A percentile compares a stretch with the other conserved stretches of the same genome.
Evolutionary conservation across 2,329 filamentous ascomycete genomes (phyloP).

Genomic region (Alternaria ethzedia): DNA sequence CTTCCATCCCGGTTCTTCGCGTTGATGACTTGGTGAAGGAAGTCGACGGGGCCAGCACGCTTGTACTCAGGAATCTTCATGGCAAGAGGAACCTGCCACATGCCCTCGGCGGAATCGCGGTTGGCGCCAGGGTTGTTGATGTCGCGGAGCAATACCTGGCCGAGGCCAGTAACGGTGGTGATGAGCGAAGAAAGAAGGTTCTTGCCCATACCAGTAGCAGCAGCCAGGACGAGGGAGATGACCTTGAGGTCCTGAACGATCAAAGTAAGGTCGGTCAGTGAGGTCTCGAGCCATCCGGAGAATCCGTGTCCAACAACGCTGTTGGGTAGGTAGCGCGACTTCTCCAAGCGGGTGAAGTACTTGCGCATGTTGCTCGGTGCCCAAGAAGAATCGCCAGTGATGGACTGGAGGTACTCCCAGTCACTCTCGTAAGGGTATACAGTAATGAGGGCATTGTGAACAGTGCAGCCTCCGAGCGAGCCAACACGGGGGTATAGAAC

Average conservation of each 20-base stretch:
- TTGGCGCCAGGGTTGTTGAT: conserved; percentile 55
- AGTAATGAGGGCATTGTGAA: conserved; percentile 66
- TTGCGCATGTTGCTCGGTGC: conserved; percentile 66
- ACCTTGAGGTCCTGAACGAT: conserved; percentile 61
- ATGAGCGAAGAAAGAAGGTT: conserved; percentile 40
- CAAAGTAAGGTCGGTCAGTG: conserved; percentile 57
- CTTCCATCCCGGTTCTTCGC: conserved; percentile 58
- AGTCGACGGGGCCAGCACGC: conserved; percentile 62
- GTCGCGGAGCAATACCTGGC: conserved; percentile 56
- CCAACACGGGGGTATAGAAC: conserved; percentile 64
- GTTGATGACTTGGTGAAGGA: conserved; percentile 57
- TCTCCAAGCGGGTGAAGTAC: conserved; percentile 62
- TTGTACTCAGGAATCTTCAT: conserved; percentile 50
- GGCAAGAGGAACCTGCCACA: conserved; percentile 65
- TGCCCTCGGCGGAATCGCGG: conserved; percentile 56
- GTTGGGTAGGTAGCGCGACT: conserved; percentile 57
- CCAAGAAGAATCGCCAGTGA: conserved; percentile 66
- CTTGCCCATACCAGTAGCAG: conserved; percentile 58
- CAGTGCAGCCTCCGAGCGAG: conserved; percentile 63
- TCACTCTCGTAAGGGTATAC: conserved; percentile 64
- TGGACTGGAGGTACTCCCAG: conserved; percentile 61
- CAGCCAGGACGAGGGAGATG: conserved; percentile 58
- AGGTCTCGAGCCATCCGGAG: conserved; percentile 62
- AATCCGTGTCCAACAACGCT: conserved; percentile 60
- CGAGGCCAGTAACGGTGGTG: conserved; percentile 53